Conservation (phyloP, 2,329 filamentous ascomycete genomes). For the Aspergillus felis region DNA sequence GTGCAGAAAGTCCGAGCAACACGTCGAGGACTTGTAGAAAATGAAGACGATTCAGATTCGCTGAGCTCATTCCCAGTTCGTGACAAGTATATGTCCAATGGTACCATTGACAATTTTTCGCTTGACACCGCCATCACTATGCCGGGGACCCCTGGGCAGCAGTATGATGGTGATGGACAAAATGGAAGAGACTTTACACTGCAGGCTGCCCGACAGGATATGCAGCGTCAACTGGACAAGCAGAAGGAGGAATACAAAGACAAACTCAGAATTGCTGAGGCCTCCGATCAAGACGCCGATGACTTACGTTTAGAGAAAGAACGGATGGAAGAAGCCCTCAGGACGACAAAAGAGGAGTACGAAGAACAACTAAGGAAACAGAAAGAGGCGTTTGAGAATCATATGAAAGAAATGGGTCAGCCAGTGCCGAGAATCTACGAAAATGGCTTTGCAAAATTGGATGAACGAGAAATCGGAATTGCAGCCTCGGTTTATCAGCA, state of each 20-base stretch:
- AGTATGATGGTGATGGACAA: conserved; percentile 62
- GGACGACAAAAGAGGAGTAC: conserved; percentile 80
- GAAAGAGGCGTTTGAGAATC: conserved; percentile 77
- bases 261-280: conserved; percentile 71
- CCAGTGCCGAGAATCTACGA: conserved; percentile 52
- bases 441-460: conserved; percentile 51
- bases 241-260: conserved; percentile 80
- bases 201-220: conserved; percentile 70
- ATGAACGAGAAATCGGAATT: conserved; percentile 66
- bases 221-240: conserved; percentile 77
- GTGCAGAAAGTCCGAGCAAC: conserved; percentile 84
- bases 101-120: conserved; percentile 93
- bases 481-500: conserved; percentile 65
- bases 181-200: conserved; percentile 55
- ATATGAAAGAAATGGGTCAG: conserved; percentile 69
- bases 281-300: conserved; percentile 68
- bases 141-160: conserved; percentile 77
- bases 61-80: conserved; percentile 80
- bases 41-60: conserved; percentile 79
- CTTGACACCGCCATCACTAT: conserved; percentile 91
- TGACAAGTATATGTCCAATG: conserved; percentile 93
- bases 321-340: conserved; percentile 78
- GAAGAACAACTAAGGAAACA: conserved; percentile 79
- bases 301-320: conserved; percentile 78
- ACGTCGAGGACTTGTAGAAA: conserved; percentile 64